Evolutionary conservation across 1,284 basidiomycete species (phyloP), one percentile per base, ranked within the genome.

Genomic region (Pseudozyma pruni): DNA sequence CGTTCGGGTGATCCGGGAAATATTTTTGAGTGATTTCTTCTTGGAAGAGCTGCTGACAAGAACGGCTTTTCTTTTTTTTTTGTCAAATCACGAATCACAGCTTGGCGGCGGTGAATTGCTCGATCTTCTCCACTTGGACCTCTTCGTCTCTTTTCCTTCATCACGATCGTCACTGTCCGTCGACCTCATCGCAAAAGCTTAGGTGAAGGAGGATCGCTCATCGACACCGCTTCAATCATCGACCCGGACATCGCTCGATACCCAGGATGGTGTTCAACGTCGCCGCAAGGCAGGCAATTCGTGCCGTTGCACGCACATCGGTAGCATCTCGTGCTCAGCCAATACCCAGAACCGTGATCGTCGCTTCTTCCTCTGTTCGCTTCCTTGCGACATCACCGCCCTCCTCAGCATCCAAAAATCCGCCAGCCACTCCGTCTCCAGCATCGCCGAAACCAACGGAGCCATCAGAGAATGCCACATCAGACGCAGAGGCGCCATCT

Each of bases 331-430:
- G 14, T 22, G 39, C 39, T 39, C 43, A 42, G 6, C 16, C 34
- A 0, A 20, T 58, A 5, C 39, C 57, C 34, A 27, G 32, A 6
- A n/a, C 38, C 33, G 10, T 35, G 16, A 8, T 49, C 23, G 9
- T 43, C 20, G 31, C 53, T 7, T 51, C 55, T 19, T 32, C 31
- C 23, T 45, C 53, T 25, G 27, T 61, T 20, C 57, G 64, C 23
- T 61, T 61, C 48, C 64, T 67, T 11, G 57, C 57, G 8, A 67
- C 63, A n/a, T 41, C 63, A n/a, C 13, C 39, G 5, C 59, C 61
- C 14, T 40, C 48, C 3, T 34, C 22, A 22, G 9, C 34, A 5
- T 29, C 41, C 17, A 46, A 39, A 1, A 16, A 42, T 1, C 23
- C 52, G 17, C 22, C 37, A 37, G 4, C 35, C 2, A 29, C 27